These are phyloP conservation scores for Heracleum sosnowskyi DNA, from an alignment of 129 eudicot species.

Conservation along the genomic window DNA sequence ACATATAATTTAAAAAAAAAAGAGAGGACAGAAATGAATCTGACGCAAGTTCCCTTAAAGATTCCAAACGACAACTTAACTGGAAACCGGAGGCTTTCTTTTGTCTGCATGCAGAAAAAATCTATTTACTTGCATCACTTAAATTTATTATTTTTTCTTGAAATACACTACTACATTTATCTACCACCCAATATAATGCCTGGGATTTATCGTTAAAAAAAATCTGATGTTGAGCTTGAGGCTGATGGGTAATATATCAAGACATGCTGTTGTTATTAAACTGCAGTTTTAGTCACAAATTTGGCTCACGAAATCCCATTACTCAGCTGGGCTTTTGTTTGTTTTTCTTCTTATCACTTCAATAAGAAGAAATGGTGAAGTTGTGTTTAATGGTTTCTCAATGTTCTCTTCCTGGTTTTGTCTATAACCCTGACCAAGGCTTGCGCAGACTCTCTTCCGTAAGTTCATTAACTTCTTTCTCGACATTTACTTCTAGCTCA, in stretches of 20 bases:
- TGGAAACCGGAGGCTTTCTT: not conserved
- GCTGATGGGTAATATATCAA: not conserved
- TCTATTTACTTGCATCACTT: not conserved
- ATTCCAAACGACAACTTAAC: slow-evolving; percentile 1
- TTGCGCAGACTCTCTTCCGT: slow-evolving; percentile 32
- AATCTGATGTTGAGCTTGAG: slow-evolving; percentile 5
- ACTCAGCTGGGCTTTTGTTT: not conserved
- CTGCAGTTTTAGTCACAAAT: not conserved
- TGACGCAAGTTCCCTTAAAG: not conserved
- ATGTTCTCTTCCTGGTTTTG: slow-evolving; percentile 48
- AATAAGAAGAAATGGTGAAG: slow-evolving; percentile 17
- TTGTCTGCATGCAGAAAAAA: not conserved
- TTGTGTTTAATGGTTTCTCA: slow-evolving; percentile 60
- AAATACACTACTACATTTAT: not conserved
- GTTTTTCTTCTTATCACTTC: not conserved
- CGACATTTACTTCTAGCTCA: not conserved
- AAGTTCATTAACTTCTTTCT: not conserved
- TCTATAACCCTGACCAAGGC: slow-evolving; percentile 22
- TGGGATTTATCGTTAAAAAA: not conserved
- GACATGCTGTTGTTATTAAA: not conserved
- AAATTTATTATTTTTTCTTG: not conserved
- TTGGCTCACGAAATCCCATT: not conserved
- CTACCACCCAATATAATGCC: slow-evolving; percentile 6
- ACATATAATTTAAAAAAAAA: not conserved
- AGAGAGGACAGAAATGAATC: not conserved